phyloP scores from a whole-genome alignment of 805 yeast species.

The Hanseniaspora mollemarum region DNA sequence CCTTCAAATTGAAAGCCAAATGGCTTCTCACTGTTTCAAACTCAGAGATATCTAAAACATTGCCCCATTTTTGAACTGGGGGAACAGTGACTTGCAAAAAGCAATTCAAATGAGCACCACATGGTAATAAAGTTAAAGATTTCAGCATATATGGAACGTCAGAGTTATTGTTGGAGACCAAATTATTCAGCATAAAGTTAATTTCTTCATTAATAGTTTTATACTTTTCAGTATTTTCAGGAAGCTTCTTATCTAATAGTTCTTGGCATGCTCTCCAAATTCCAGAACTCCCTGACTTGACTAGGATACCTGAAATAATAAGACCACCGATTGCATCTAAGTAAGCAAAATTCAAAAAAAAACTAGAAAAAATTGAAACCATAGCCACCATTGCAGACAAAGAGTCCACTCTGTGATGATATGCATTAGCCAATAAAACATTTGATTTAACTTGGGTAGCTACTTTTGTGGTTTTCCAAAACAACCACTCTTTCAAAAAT shows the following conservation, averaged over 20 bases:
- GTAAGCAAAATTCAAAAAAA: constrained; percentile 65
- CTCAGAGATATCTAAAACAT: constrained; percentile 33
- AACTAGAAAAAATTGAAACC: constrained; percentile 75
- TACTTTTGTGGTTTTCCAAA: constrained; percentile 66
- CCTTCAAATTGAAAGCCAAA: neutral
- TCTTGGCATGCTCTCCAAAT: constrained; percentile 60
- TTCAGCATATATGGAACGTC: constrained; percentile 31
- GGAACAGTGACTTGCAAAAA: constrained; percentile 32
- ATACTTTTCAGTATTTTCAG: constrained; percentile 41
- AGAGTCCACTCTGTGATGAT: constrained; percentile 97
- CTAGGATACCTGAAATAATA: constrained; percentile 67
- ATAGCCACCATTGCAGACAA: constrained; percentile 85
- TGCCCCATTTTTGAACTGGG: constrained; percentile 35
- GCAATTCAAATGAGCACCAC: constrained; percentile 46
- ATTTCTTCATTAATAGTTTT: constrained; percentile 33
- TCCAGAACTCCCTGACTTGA: constrained; percentile 75
- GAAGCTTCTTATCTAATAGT: constrained; percentile 61
- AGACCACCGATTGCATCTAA: constrained; percentile 89
- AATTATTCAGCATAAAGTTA: constrained; percentile 27
- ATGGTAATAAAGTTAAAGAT: constrained; percentile 39
- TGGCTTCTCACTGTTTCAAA: constrained; percentile 35
- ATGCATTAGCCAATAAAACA: constrained; percentile 89
- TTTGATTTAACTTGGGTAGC: constrained; percentile 72
- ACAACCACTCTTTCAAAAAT: constrained; percentile 77
- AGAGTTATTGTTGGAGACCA: constrained; percentile 35